Evolutionary conservation across 2,329 filamentous ascomycete genomes (phyloP), one percentile per base, ranked within the genome.

Genomic region (Clathrospora elynae): DNA sequence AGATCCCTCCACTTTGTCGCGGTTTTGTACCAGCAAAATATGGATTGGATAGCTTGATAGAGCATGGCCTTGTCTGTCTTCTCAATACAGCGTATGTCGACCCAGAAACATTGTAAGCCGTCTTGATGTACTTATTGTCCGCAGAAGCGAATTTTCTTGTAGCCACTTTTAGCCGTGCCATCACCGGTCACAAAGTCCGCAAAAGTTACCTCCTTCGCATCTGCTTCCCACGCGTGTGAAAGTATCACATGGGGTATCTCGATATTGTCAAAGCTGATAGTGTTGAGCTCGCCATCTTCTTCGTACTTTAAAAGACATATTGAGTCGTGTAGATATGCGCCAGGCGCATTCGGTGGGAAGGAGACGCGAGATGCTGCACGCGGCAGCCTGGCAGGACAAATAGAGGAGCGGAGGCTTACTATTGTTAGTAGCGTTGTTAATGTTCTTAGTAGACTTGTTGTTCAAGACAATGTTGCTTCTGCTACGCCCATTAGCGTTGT

Each of bases 301-400:
- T 35, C 33, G 28, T 39, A 29, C 35, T 42, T 37, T n/a, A 54
- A 25, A 26, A 54, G 51, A 20, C 35, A 34, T 48, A 54, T 54
- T 14, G 30, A 14, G 23, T 42, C 23, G 35, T 47, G 29, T 38
- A 24, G 26, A 10, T 36, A 36, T 41, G 13, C 20, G 35, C 29
- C 33, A 16, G 18, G 22, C 22, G 19, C 23, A 23, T 23, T 28
- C 29, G 41, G 19, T 22, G 16, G 20, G 19, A 32, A 41, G 16
- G 25, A 33, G 37, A 26, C 24, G 17, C 23, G 22, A 18, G 31
- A 44, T 26, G n/a, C n/a, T 44, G 6, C 20, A 37, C 16, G 30
- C 18, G n/a, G 35, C 25, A 43, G 39, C 39, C 45, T 43, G 13
- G 18, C 18, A 29, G 34, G 25, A 34, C 18, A 25, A 26, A 17